A percentile compares a stretch with the other conserved stretches of the same genome.
These are phyloP conservation scores for Debaryomyces castellii DNA, from an alignment of 805 yeast genomes.

Conservation along the genomic window DNA sequence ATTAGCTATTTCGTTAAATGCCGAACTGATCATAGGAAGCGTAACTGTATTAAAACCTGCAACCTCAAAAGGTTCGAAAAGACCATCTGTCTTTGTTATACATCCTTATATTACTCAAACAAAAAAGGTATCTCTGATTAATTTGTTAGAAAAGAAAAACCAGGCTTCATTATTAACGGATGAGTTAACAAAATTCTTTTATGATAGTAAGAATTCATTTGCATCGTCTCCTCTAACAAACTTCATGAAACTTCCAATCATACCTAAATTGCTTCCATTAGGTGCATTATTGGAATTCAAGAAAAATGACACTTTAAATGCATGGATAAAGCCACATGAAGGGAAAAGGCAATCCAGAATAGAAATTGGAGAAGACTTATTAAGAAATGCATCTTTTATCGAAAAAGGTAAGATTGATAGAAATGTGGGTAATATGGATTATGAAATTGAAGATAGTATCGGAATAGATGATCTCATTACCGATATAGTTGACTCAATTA, in stretches of 20 bases:
- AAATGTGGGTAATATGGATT: background rate
- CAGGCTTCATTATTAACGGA: slow-evolving; percentile 16
- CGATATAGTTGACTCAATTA: slow-evolving; percentile 38
- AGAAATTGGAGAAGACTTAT: slow-evolving; percentile 51
- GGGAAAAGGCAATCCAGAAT: slow-evolving; percentile 32
- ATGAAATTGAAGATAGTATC: slow-evolving; percentile 34
- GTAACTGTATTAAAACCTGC: slow-evolving; percentile 53
- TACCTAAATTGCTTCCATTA: slow-evolving; percentile 46
- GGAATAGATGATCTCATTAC: slow-evolving; percentile 55
- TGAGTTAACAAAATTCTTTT: slow-evolving; percentile 18
- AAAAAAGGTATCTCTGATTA: slow-evolving; percentile 27
- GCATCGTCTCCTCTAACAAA: slow-evolving; percentile 46
- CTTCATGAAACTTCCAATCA: slow-evolving; percentile 49
- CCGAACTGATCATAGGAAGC: slow-evolving; percentile 50
- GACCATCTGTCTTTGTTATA: slow-evolving; percentile 43
- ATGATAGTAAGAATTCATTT: slow-evolving; percentile 14
- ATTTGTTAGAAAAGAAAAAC: slow-evolving; percentile 32
- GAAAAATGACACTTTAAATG: slow-evolving; percentile 37
- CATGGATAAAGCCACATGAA: slow-evolving; percentile 41
- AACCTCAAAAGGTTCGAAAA: slow-evolving; percentile 28
- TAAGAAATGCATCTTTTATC: slow-evolving; percentile 44
- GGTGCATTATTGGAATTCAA: slow-evolving; percentile 63
- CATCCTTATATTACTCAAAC: slow-evolving; percentile 56
- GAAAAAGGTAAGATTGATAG: slow-evolving; percentile 10
- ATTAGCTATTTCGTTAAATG: slow-evolving; percentile 56